Evolutionary conservation across 495 filamentous ascomycete genomes (phyloP).

Genomic region (Penicillium steckii): DNA sequence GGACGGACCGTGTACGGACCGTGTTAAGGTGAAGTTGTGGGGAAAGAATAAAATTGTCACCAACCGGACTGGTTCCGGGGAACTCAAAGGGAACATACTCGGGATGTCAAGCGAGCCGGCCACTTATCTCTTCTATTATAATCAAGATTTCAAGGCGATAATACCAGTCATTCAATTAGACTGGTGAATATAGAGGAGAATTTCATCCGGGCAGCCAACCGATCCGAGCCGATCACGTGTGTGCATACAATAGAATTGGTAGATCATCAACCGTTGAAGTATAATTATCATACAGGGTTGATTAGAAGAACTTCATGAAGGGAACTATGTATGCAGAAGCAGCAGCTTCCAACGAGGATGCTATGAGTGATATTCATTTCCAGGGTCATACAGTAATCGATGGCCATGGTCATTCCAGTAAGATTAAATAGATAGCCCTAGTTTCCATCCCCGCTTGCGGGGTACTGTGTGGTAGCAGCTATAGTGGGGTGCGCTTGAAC

Average conservation of each 20-base stretch:
- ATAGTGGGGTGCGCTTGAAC: too few relatives aligned
- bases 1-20: neutral
- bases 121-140: neutral
- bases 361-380: too few relatives aligned
- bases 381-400: too few relatives aligned
- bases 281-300: too few relatives aligned
- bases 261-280: too few relatives aligned
- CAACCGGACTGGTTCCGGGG: neutral
- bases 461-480: too few relatives aligned
- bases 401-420: too few relatives aligned
- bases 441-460: too few relatives aligned
- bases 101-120: neutral
- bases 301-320: too few relatives aligned
- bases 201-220: constrained; percentile 10
- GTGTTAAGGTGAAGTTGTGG: neutral
- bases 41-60: neutral
- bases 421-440: too few relatives aligned
- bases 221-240: constrained; percentile 19
- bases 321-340: too few relatives aligned
- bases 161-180: constrained; percentile 3
- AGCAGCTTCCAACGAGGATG: neutral
- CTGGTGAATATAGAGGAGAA: neutral
- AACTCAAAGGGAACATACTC: neutral
- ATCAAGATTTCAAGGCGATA: neutral
- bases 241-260: too few relatives aligned